These are phyloP conservation scores for Rhododendron griersonianum DNA, from an alignment of 148 eudicot species.

Conservation along the genomic window DNA sequence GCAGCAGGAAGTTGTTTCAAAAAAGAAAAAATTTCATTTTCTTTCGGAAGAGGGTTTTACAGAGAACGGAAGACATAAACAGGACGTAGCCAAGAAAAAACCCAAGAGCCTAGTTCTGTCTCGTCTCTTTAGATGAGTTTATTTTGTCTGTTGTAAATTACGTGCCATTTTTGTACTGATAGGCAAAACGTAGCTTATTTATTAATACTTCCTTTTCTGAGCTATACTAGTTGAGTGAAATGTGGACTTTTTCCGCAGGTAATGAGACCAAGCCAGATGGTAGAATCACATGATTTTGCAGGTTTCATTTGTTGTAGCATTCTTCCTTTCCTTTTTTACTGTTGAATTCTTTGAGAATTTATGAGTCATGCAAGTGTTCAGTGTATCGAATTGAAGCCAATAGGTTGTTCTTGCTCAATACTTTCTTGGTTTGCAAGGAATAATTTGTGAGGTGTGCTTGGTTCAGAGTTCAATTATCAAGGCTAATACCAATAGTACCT, in stretches of 20 bases:
- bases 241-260: not conserved
- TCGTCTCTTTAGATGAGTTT: constrained; percentile 10
- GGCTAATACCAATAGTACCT: too few species aligned
- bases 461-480: too few species aligned
- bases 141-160: constrained; percentile 7
- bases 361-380: not conserved
- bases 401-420: not conserved
- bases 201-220: not conserved
- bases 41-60: not conserved
- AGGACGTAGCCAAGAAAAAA: constrained; percentile 4
- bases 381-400: not conserved
- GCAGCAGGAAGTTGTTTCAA: constrained; percentile 2
- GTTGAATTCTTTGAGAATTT: not conserved
- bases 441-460: too few species aligned
- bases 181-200: not conserved
- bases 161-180: constrained; percentile 3
- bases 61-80: not conserved
- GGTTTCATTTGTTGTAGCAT: not conserved
- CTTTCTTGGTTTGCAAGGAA: not conserved
- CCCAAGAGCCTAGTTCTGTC: not conserved
- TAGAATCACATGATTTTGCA: not conserved
- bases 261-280: not conserved
- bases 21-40: not conserved
- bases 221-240: not conserved
- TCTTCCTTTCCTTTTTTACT: not conserved